These are phyloP conservation scores for Leccinum fuscescens DNA, from an alignment of 1,284 basidiomycete genomes.

Conservation along the genomic window DNA sequence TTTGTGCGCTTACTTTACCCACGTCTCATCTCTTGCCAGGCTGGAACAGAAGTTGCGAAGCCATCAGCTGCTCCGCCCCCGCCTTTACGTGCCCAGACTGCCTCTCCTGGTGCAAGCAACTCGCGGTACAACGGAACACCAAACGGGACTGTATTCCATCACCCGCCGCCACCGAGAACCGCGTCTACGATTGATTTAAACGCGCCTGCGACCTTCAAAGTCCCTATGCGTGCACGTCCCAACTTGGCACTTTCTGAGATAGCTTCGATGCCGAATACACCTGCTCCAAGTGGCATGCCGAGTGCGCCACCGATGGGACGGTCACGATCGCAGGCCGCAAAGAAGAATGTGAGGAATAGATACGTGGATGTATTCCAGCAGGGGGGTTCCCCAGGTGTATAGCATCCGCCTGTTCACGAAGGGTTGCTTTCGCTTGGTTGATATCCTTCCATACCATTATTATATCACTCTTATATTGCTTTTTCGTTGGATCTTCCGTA, in stretches of 20 bases:
- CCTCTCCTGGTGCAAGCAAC: constrained; percentile 62
- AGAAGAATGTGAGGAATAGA: constrained; percentile 73
- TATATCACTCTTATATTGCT: constrained; percentile 18
- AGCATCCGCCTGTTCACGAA: constrained; percentile 2
- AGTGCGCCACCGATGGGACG: constrained; percentile 52
- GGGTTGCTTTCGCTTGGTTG: constrained; percentile 2
- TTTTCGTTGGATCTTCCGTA: constrained; percentile 30
- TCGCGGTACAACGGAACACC: constrained; percentile 28
- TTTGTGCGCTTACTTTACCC: neutral
- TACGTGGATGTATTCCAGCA: constrained; percentile 87
- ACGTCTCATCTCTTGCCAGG: constrained; percentile 39
- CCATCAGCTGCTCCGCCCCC: constrained; percentile 48
- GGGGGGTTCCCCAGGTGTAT: constrained; percentile 31
- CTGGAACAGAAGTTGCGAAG: constrained; percentile 46
- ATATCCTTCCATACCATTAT: constrained; percentile 19
- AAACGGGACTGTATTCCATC: constrained; percentile 24
- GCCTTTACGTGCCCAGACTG: constrained; percentile 67
- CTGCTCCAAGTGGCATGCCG: constrained; percentile 29
- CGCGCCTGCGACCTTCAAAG: constrained; percentile 48
- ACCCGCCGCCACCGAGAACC: constrained; percentile 52
- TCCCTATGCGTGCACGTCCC: constrained; percentile 59
- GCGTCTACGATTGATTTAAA: constrained; percentile 61
- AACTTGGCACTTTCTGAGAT: constrained; percentile 57
- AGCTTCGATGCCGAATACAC: constrained; percentile 32
- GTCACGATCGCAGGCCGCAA: constrained; percentile 61